These are phyloP conservation scores for Willaertia magna DNA, from an alignment of 208 protist species.

Conservation along the genomic window DNA sequence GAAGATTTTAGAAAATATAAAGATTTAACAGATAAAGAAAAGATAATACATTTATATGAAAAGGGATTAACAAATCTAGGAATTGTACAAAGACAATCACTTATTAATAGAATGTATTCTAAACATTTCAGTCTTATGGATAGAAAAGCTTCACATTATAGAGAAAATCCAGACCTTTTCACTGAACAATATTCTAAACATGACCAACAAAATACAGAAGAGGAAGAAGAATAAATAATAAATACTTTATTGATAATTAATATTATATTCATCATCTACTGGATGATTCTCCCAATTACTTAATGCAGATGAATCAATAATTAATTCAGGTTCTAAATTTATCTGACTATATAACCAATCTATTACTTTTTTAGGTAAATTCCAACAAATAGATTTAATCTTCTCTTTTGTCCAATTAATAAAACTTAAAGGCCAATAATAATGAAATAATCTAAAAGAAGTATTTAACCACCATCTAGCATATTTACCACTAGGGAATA, in stretches of 20 bases:
- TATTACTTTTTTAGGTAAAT: no score
- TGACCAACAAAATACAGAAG: no score
- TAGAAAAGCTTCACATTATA: neutral
- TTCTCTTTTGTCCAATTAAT: neutral
- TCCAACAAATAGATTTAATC: no score
- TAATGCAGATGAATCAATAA: no score
- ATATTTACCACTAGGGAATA: neutral
- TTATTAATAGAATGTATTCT: neutral
- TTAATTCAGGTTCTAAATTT: no score
- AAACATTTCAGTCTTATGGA: neutral
- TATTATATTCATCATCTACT: no score
- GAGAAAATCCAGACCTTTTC: neutral
- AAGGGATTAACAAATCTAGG: neutral
- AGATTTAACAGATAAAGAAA: neutral
- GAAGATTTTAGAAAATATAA: neutral
- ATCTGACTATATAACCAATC: no score
- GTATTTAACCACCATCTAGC: neutral
- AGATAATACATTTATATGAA: neutral
- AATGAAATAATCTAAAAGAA: neutral
- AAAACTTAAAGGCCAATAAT: neutral
- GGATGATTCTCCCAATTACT: no score
- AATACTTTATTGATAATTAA: no score
- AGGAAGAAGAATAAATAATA: no score
- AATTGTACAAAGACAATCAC: neutral
- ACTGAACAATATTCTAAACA: neutral